Evolutionary conservation across 805 yeast genomes (phyloP), one percentile per base, ranked within the genome.

Genomic region (Teunomyces panamensis): DNA sequence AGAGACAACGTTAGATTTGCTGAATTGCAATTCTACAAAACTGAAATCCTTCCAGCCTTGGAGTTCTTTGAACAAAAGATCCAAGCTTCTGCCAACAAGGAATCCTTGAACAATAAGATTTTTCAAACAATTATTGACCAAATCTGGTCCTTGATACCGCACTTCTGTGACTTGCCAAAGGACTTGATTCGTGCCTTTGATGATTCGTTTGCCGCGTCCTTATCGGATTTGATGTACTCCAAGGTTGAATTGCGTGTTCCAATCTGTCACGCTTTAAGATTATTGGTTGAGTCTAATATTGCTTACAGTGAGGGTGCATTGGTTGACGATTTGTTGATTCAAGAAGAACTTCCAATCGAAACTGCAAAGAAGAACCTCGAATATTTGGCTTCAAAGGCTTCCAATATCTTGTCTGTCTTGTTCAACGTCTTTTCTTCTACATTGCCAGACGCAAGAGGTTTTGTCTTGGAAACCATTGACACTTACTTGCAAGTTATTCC

Each of bases 371-470:
- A 74, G 43, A 83, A 86, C 56, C 54, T 90, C 45, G 78, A 79
- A 51, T 88, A 80, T 56, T 70, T 92, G 49, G 70, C 88, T 0
- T 46, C 80, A 0, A 84, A 80, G 53, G 81, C 96, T 4, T 68
- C 87, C 4, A 91, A 94, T 54, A 62, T 94, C 43, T 73, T 94
- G 44, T 86, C 96, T 9, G 97, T 90, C 16, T 72, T 94, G 44
- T 89, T 92, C 75, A 94, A 94, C 59, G 95, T 94, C 13, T 94
- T 87, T 67, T 81, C 92, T n/a, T 91, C 90, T 56, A 90, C 97
- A 9, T 69, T 81, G 39, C 85, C 94, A 33, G 94, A 88, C 46
- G 79, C 89, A 11, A 82, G 98, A 65, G 87, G 89, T 9, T 89
- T 77, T 64, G 82, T 94, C 44, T 75, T 90, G 49, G 97, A 92